Conservation (phyloP, 441 rosid genomes). For the Erysimum cheiri region DNA sequence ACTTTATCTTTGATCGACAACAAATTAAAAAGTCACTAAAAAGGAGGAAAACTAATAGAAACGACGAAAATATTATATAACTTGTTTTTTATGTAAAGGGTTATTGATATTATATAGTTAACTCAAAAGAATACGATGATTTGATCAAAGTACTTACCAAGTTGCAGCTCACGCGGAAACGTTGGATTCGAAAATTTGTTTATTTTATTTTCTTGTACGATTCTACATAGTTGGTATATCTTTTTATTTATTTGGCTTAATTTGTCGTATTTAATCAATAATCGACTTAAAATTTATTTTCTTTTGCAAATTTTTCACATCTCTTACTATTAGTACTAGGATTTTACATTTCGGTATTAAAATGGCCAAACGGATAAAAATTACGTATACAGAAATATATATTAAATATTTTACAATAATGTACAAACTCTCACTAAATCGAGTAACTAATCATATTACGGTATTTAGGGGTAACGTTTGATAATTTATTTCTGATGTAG, state of each 20-base stretch:
- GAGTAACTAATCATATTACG: too few relatives aligned
- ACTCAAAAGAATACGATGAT: slow-evolving; percentile 25
- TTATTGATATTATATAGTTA: background rate
- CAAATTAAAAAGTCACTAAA: slow-evolving; percentile 1
- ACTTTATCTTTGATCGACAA: slow-evolving; percentile 35
- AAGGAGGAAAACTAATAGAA: slow-evolving; percentile 1
- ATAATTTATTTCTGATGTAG: background rate
- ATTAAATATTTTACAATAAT: too few relatives aligned
- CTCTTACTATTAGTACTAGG: background rate
- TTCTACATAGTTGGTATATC: background rate
- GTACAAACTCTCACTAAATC: too few relatives aligned
- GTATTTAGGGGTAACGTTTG: background rate
- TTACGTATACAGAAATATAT: background rate
- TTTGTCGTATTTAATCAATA: background rate
- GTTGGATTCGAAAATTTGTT: slow-evolving; percentile 23
- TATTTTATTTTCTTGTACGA: slow-evolving; percentile 13
- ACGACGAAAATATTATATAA: background rate
- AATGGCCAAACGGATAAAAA: background rate
- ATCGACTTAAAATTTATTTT: background rate
- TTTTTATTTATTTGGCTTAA: background rate
- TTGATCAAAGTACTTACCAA: slow-evolving; percentile 37
- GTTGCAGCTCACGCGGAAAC: slow-evolving; percentile 41
- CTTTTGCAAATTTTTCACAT: background rate
- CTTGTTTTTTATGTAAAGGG: too few relatives aligned
- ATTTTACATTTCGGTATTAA: too few relatives aligned